These are phyloP conservation scores for Penicillium dipodomyicola DNA, from an alignment of 495 filamentous ascomycete genomes.

Conservation along the genomic window DNA sequence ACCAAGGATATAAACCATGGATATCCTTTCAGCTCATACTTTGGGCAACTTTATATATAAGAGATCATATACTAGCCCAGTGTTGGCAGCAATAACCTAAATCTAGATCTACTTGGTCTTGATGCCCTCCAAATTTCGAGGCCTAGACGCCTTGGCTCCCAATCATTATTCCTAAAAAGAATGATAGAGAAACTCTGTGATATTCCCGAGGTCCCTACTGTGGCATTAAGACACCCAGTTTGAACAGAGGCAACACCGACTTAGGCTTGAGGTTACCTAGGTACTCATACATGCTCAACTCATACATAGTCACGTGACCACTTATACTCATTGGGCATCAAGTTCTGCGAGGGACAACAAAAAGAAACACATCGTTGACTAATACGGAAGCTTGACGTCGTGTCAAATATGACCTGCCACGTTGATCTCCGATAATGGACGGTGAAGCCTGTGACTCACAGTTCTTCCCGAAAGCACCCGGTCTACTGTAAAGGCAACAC, in stretches of 20 bases:
- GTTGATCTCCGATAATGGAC: background rate
- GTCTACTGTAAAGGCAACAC: background rate
- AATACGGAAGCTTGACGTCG: background rate
- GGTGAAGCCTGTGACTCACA: slow-evolving; percentile 2
- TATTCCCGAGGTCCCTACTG: background rate
- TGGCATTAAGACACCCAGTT: background rate
- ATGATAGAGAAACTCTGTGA: background rate
- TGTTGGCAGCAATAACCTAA: background rate
- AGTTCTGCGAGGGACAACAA: background rate
- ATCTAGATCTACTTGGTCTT: background rate
- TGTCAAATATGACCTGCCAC: background rate
- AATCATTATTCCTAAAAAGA: background rate
- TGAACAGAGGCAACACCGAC: background rate
- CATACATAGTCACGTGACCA: background rate
- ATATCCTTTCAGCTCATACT: background rate
- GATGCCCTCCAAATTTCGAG: background rate
- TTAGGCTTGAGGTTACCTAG: too few relatives aligned
- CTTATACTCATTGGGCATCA: background rate
- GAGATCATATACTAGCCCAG: too few relatives aligned
- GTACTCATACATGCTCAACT: too few relatives aligned
- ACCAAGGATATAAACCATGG: background rate
- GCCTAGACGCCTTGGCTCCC: slow-evolving; percentile 1
- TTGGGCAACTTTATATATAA: background rate
- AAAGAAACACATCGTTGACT: background rate
- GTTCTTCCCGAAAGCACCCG: slow-evolving; percentile 1